phyloP scores from a whole-genome alignment of 164 flowering plant genomes.

The Annona cherimola region DNA sequence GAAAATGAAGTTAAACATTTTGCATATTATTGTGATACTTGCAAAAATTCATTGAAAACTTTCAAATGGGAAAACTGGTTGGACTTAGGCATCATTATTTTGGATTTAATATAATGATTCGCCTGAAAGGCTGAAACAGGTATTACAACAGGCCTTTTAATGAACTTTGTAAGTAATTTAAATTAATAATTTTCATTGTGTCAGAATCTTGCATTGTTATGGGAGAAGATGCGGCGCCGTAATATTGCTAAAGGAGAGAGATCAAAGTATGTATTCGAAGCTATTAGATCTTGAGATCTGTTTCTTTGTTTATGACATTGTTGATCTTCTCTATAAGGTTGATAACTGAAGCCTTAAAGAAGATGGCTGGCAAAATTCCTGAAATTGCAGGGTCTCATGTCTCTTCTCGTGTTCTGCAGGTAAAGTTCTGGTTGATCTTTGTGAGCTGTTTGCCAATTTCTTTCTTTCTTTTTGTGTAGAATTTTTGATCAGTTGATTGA shows the following conservation, averaged over 20 bases:
- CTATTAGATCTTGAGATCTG: neutral
- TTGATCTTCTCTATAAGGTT: slow-evolving; percentile 33
- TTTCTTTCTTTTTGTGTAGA: neutral
- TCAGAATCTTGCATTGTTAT: slow-evolving; percentile 79
- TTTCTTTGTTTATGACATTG: neutral
- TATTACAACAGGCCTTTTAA: too few species aligned
- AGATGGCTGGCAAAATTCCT: slow-evolving; percentile 84
- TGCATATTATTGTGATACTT: neutral
- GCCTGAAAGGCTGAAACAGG: neutral
- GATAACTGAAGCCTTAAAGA: slow-evolving; percentile 66
- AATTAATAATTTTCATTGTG: neutral
- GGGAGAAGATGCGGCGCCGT: slow-evolving; percentile 91
- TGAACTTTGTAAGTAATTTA: too few species aligned
- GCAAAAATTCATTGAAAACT: neutral
- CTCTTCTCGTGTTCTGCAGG: slow-evolving; percentile 96
- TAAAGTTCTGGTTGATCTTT: slow-evolving; percentile 15
- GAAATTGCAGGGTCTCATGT: slow-evolving; percentile 92
- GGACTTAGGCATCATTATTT: neutral
- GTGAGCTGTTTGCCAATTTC: slow-evolving; percentile 1
- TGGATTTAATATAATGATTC: neutral
- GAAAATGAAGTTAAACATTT: neutral
- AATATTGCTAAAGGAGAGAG: slow-evolving; percentile 78
- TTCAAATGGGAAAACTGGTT: neutral
- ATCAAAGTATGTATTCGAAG: slow-evolving; percentile 48
- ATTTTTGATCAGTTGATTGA: neutral